These are phyloP conservation scores for Coniophora puteana DNA, from an alignment of 1,284 basidiomycete genomes.

Conservation along the genomic window DNA sequence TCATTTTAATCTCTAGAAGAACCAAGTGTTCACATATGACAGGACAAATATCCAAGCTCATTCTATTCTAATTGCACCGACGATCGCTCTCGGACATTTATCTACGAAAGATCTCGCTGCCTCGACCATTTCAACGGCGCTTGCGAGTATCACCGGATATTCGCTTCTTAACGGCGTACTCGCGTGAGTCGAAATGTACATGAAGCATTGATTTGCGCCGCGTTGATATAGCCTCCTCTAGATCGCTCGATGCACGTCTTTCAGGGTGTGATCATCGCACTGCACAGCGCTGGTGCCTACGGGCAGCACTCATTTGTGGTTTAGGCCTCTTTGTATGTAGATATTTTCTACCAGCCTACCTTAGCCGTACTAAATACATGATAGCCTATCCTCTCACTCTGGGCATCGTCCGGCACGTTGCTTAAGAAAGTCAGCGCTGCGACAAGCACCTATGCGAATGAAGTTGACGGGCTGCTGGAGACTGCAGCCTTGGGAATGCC, in stretches of 20 bases:
- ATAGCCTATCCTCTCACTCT: no score
- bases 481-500: not conserved
- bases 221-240: conserved; percentile 7
- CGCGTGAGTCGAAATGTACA: conserved; percentile 12
- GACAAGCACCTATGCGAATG: no score
- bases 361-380: no score
- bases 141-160: conserved; percentile 23
- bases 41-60: no score
- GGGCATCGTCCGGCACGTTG: no score
- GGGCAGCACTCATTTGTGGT: conserved; percentile 20
- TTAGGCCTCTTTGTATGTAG: conserved; percentile 18
- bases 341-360: no score
- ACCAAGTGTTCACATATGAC: no score
- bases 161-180: conserved; percentile 24
- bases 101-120: conserved; percentile 25
- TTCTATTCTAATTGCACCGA: no score
- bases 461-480: no score
- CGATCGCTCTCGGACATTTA: conserved; percentile 22
- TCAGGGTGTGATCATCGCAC: conserved; percentile 10
- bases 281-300: conserved; percentile 18
- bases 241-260: conserved; percentile 20
- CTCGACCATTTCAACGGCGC: conserved; percentile 20
- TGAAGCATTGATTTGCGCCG: not conserved
- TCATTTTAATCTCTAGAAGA: no score
- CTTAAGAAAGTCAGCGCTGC: no score